Evolutionary conservation across 2,329 filamentous ascomycete species (phyloP).

Genomic region (Aspergillus piperis): DNA sequence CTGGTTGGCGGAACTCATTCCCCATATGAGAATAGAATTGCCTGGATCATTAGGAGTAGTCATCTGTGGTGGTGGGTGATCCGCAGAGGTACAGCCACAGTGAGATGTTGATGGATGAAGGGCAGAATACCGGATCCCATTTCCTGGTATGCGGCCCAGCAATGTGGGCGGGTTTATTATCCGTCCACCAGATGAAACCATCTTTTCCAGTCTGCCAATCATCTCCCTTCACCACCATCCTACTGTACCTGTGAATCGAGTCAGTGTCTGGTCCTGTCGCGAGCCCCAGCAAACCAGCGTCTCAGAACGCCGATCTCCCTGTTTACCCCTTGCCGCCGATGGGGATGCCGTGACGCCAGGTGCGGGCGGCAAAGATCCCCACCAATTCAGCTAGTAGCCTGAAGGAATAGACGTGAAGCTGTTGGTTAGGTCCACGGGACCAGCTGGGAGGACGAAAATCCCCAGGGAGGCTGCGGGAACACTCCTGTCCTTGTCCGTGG

Average conservation of each 20-base stretch:
- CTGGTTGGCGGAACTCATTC: neutral
- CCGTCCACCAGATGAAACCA: neutral
- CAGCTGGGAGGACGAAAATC: too few relatives aligned
- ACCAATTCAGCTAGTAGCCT: neutral
- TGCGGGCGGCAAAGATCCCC: neutral
- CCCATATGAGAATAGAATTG: neutral
- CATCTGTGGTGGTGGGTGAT: neutral
- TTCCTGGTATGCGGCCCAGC: neutral
- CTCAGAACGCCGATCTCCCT: neutral
- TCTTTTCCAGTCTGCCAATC: neutral
- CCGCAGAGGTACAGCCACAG: neutral
- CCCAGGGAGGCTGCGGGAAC: neutral
- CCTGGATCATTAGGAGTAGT: neutral
- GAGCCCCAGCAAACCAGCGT: neutral
- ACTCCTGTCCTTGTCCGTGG: too few relatives aligned
- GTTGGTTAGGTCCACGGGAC: neutral
- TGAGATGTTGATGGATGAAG: neutral
- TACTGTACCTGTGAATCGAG: neutral
- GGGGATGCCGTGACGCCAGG: neutral
- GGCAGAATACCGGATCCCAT: neutral
- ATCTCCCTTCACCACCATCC: neutral
- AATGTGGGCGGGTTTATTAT: neutral
- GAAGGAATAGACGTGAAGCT: neutral
- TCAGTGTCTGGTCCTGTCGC: neutral
- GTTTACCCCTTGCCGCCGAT: neutral